These are phyloP conservation scores for Rhodotorula glutinis DNA, from an alignment of 1,284 basidiomycete genomes.

Conservation along the genomic window DNA sequence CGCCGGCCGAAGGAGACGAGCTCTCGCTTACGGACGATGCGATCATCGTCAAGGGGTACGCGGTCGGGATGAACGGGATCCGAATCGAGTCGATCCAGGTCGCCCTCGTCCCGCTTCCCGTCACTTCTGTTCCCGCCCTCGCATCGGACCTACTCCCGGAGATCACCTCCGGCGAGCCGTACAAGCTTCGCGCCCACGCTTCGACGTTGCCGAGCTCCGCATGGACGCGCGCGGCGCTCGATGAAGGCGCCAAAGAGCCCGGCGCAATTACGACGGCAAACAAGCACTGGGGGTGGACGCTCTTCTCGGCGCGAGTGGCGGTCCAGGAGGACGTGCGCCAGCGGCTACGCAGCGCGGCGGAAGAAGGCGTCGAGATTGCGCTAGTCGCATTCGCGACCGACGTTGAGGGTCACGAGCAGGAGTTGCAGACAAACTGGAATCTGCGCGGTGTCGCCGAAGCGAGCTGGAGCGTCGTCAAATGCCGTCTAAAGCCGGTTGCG, in stretches of 20 bases:
- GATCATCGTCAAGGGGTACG: constrained; percentile 35
- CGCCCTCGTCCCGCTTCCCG: constrained; percentile 9
- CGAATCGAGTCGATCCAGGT: constrained; percentile 18
- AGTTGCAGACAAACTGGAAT: constrained; percentile 31
- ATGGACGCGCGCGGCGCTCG: constrained; percentile 15
- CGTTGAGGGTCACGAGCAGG: constrained; percentile 20
- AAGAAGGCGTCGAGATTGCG: constrained; percentile 7
- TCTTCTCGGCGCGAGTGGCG: constrained; percentile 7
- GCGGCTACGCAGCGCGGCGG: not conserved
- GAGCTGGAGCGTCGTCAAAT: constrained; percentile 30
- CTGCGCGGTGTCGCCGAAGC: constrained; percentile 29
- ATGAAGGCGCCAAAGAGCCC: not conserved
- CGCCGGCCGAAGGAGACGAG: not conserved
- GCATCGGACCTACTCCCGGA: not conserved
- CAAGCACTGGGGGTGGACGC: constrained; percentile 36
- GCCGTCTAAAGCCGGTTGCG: not conserved
- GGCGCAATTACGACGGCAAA: not conserved
- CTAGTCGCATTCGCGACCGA: constrained; percentile 29
- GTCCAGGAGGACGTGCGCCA: not conserved
- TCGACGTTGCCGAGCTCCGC: not conserved
- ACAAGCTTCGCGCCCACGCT: constrained; percentile 21
- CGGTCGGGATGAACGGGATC: constrained; percentile 20
- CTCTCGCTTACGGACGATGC: not conserved
- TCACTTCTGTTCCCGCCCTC: not conserved
- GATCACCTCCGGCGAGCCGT: not conserved